Conservation (phyloP, 768 basidiomycete genomes). For the Mycena albidolilacea region DNA sequence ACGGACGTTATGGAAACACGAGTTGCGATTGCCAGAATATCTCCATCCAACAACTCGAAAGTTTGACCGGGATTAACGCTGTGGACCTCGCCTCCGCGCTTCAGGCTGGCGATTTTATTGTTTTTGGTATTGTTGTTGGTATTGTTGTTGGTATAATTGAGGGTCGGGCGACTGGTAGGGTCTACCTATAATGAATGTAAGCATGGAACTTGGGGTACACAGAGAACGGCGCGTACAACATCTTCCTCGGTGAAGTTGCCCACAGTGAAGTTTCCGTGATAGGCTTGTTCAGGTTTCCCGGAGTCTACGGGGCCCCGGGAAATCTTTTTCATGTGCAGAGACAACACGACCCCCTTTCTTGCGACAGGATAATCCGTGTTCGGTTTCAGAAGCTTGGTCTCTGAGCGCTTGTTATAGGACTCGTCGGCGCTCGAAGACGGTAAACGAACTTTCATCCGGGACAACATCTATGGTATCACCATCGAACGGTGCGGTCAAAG, state of each 20-base stretch:
- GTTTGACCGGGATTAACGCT: constrained; percentile 55
- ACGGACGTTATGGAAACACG: constrained; percentile 64
- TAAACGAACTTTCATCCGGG: constrained; percentile 5
- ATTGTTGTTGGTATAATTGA: constrained; percentile 59
- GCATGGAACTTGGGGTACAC: not conserved
- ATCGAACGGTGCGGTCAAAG: constrained; percentile 12
- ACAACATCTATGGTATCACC: not conserved
- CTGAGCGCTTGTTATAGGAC: constrained; percentile 37
- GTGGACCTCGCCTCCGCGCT: constrained; percentile 52
- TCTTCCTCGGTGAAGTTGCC: constrained; percentile 66
- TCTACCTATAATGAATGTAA: constrained; percentile 57
- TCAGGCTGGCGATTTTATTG: constrained; percentile 62
- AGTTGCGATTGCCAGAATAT: constrained; percentile 62
- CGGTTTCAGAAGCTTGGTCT: constrained; percentile 74
- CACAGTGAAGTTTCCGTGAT: constrained; percentile 73
- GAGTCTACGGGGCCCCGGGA: constrained; percentile 53
- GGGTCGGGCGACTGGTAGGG: constrained; percentile 61
- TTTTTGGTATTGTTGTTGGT: constrained; percentile 55
- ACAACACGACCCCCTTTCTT: constrained; percentile 66
- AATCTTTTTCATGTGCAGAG: constrained; percentile 73
- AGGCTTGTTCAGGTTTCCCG: constrained; percentile 13
- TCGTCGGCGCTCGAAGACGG: not conserved
- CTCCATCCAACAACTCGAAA: constrained; percentile 67
- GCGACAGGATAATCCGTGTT: constrained; percentile 69
- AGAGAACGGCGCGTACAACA: constrained; percentile 61